Percentiles rank a stretch among this genome's conserved stretches.
phyloP scores from a whole-genome alignment of 1,284 basidiomycete species.

The Pyrrhoderma noxium region DNA sequence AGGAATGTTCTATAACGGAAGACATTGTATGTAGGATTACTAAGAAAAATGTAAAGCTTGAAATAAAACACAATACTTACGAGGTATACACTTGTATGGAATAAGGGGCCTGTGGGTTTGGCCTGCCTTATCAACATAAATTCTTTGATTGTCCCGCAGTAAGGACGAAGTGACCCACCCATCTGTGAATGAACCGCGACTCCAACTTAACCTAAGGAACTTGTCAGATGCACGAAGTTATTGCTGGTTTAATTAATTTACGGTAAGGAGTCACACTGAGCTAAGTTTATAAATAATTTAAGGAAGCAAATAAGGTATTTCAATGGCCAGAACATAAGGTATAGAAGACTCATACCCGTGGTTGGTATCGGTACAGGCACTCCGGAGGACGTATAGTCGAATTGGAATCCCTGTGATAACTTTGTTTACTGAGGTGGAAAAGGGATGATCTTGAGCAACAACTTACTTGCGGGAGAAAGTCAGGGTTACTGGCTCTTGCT shows the following conservation, averaged over 20 bases:
- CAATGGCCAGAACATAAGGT: conserved; percentile 3
- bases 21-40: too few relatives aligned
- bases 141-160: background rate
- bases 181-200: conserved; percentile 11
- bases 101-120: conserved; percentile 49
- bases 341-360: conserved; percentile 31
- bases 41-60: background rate
- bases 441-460: too few relatives aligned
- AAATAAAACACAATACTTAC: conserved; percentile 29
- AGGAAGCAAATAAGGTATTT: conserved; percentile 7
- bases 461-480: background rate
- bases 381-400: conserved; percentile 37
- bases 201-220: conserved; percentile 10
- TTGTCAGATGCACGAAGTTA: conserved; percentile 23
- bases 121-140: conserved; percentile 40
- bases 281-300: conserved; percentile 29
- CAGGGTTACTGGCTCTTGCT: background rate
- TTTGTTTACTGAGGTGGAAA: background rate
- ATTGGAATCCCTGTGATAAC: conserved; percentile 42
- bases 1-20: conserved; percentile 23
- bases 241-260: conserved; percentile 29
- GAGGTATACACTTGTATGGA: conserved; percentile 56
- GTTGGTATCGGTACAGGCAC: conserved; percentile 41
- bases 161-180: background rate
- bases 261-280: conserved; percentile 48